Conservation (phyloP, 1,139 yeast genomes). For the Candida glucosophila region DNA sequence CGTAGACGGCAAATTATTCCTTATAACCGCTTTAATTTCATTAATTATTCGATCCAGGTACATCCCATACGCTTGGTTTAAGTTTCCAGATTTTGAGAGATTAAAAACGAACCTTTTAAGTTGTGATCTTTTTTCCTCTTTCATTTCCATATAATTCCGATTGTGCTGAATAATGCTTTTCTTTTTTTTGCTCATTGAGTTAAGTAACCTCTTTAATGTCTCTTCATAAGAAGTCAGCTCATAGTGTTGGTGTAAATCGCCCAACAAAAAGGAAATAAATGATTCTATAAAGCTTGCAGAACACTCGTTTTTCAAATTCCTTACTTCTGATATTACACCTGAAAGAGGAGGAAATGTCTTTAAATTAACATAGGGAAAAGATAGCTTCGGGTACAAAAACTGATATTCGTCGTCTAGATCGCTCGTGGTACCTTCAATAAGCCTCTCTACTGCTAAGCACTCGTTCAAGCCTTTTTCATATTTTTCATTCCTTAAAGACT, state of each 20-base stretch:
- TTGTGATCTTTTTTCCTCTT: slow-evolving; percentile 24
- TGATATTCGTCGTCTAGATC: too few species aligned
- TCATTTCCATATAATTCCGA: slow-evolving; percentile 24
- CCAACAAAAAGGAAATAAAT: slow-evolving; percentile 46
- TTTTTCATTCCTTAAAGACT: slow-evolving; percentile 34
- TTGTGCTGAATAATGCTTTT: slow-evolving; percentile 13
- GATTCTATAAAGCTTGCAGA: slow-evolving; percentile 59
- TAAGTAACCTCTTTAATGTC: slow-evolving; percentile 44
- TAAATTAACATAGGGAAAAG: slow-evolving; percentile 43
- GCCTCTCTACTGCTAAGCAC: slow-evolving; percentile 46
- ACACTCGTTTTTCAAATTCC: slow-evolving; percentile 46
- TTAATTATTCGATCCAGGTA: slow-evolving; percentile 62
- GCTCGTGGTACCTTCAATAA: slow-evolving; percentile 45
- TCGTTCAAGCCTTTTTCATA: slow-evolving; percentile 38
- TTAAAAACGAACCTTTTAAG: slow-evolving; percentile 44
- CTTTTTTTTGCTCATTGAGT: slow-evolving; percentile 16
- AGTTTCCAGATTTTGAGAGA: slow-evolving; percentile 53
- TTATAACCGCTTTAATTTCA: slow-evolving; percentile 69
- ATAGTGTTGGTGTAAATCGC: slow-evolving; percentile 55
- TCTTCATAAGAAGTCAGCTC: slow-evolving; percentile 38
- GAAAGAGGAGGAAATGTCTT: slow-evolving; percentile 50
- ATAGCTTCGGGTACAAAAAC: slow-evolving; percentile 29
- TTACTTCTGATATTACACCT: slow-evolving; percentile 42
- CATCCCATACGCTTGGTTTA: slow-evolving; percentile 52
- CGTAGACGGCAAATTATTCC: slow-evolving; percentile 59